Base-by-base conservation (phyloP, 2,329 filamentous ascomycete genomes). In the Exophiala mesophila region DNA sequence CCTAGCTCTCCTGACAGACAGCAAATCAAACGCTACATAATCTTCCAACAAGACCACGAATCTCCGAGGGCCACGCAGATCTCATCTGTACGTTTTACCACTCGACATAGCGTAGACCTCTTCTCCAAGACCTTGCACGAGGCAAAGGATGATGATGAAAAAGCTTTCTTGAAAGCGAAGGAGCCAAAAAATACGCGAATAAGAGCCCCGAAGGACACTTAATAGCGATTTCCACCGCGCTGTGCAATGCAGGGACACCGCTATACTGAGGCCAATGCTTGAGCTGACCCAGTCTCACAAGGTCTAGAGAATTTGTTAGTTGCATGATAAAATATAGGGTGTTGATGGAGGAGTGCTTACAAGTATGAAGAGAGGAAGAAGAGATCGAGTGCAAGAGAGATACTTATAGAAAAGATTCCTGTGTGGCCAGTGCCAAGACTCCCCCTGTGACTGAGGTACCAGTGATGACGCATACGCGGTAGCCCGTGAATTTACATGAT, bases 141-240 rank as follows among this genome's bases (percentile, higher is more conserved):
- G 49, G 48, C 45, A 49, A 41, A 47, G 41, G 13, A 19, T 4
- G 32, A 45, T 55, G 54, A 54, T 54, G 54, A 56, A 56, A 56
- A 56, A 50, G 38, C 41, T 19, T 19, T 33, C 31, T 10, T 31
- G 9, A 34, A 26, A 26, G 12, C 26, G 33, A 29, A 30, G 36
- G 51, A 50, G 54, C 52, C 54, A 56, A 56, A 56, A 56, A 56
- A 53, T 55, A 30, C 54, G 50, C 53, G 49, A 41, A 49, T 54
- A 52, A 54, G 49, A 56, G 45, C 52, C 52, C 52, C 53, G 53
- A 56, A 56, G 50, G 52, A 56, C 45, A 52, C 49, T 54, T 52
- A 54, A 52, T 50, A 37, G 38, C 38, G 39, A 49, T 36, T 33
- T 45, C 53, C 45, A 47, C 52, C 47, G 43, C 53, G 53, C 40